These are phyloP conservation scores for Trypanosoma vivax DNA, from an alignment of 208 protist species.

Conservation along the genomic window DNA sequence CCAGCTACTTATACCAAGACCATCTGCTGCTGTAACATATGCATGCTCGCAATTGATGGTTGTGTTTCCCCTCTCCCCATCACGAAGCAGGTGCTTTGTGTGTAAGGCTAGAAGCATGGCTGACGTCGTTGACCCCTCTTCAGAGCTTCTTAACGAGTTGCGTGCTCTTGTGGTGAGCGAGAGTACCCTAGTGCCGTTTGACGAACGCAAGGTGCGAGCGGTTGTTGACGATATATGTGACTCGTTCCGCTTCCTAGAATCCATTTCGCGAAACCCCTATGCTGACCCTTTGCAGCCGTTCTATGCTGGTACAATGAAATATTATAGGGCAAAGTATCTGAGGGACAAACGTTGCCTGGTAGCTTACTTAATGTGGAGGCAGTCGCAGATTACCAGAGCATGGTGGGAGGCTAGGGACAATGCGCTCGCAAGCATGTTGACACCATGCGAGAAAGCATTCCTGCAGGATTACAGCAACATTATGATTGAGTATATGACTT, in stretches of 20 bases:
- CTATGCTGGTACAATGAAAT: conserved; percentile 66
- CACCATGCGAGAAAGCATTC: conserved; percentile 49
- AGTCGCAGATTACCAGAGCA: conserved; percentile 41
- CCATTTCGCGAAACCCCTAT: conserved; percentile 62
- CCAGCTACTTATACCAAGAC: no score
- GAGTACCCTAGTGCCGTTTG: conserved; percentile 40
- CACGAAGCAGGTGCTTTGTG: conserved; percentile 1
- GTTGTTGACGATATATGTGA: conserved; percentile 56
- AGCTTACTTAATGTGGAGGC: conserved; percentile 73
- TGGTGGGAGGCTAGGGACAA: conserved; percentile 82
- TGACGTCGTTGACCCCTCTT: conserved; percentile 41
- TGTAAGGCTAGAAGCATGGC: conserved; percentile 9
- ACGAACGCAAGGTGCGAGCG: conserved; percentile 61
- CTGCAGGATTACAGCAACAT: conserved; percentile 66
- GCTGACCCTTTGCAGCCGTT: conserved; percentile 61
- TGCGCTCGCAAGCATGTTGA: conserved; percentile 33
- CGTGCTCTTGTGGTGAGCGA: conserved; percentile 68
- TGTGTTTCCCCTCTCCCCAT: conserved; percentile 4
- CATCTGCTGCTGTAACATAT: no score
- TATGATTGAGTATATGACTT: conserved; percentile 88
- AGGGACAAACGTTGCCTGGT: conserved; percentile 77
- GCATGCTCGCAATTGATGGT: no score
- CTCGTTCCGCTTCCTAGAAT: conserved; percentile 43
- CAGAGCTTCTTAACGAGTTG: conserved; percentile 78
- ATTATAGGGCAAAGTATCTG: conserved; percentile 68